A percentile compares a stretch with the other conserved stretches of the same genome.
phyloP scores from a whole-genome alignment of 306 rosid species.

The Glycine soja region DNA sequence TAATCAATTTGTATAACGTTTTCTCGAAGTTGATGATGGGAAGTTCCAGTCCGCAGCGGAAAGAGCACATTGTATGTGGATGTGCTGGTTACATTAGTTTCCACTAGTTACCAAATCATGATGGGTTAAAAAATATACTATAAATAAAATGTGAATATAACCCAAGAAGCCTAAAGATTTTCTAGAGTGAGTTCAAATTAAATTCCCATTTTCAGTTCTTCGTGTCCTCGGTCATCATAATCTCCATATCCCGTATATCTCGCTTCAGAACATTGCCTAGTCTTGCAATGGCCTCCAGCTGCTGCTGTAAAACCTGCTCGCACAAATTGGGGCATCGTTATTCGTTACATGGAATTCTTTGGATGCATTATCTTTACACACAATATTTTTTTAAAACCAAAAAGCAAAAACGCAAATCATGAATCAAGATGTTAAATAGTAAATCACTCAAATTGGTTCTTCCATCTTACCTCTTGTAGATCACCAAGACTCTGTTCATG shows the following conservation, averaged over 20 bases:
- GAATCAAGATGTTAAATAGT: slow-evolving; percentile 12
- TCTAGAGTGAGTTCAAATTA: slow-evolving; percentile 30
- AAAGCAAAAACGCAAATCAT: not conserved
- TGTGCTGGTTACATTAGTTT: slow-evolving; percentile 13
- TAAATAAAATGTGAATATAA: slow-evolving; percentile 10
- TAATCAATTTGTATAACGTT: not conserved
- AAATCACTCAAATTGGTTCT: not conserved
- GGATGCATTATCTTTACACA: not conserved
- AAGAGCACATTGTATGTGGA: not conserved
- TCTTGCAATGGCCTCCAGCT: slow-evolving; percentile 91
- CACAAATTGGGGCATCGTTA: slow-evolving; percentile 8
- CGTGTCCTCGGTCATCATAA: slow-evolving; percentile 79
- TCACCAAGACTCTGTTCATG: slow-evolving; percentile 84
- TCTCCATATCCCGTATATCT: slow-evolving; percentile 87
- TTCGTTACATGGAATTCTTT: no score
- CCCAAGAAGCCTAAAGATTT: slow-evolving; percentile 4
- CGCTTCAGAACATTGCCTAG: slow-evolving; percentile 92
- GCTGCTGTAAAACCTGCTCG: slow-evolving; percentile 88
- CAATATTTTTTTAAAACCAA: not conserved
- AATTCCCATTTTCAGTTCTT: slow-evolving; percentile 47
- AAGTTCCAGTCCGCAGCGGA: not conserved
- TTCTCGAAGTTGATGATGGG: not conserved
- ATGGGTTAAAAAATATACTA: not conserved
- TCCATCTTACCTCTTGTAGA: slow-evolving; percentile 80
- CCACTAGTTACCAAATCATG: slow-evolving; percentile 32